phyloP scores from a whole-genome alignment of 2,329 filamentous ascomycete species.

The Boeremia exigua region DNA sequence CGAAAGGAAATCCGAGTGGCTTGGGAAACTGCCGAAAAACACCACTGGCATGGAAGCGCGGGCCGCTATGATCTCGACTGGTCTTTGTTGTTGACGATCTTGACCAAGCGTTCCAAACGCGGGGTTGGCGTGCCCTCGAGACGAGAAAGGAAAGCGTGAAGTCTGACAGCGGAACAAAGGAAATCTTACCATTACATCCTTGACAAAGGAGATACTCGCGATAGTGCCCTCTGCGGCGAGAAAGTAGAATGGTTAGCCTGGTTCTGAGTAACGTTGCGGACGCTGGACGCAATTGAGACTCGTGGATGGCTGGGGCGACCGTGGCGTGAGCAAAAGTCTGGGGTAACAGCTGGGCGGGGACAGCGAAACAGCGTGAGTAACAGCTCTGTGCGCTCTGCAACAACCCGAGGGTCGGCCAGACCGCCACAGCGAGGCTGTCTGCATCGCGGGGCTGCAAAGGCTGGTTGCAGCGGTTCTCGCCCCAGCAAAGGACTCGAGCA shows the following conservation, averaged over 20 bases:
- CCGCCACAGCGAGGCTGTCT: slow-evolving; percentile 19
- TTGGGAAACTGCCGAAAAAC: slow-evolving; percentile 17
- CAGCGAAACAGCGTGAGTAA: slow-evolving; percentile 24
- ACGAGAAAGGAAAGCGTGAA: slow-evolving; percentile 19
- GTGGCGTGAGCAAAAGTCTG: slow-evolving; percentile 40
- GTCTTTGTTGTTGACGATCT: slow-evolving; percentile 34
- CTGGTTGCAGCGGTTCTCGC: slow-evolving; percentile 26
- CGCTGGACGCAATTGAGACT: slow-evolving; percentile 21
- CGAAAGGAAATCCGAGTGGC: slow-evolving; percentile 37
- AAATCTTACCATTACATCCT: slow-evolving; percentile 75
- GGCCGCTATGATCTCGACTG: slow-evolving; percentile 30
- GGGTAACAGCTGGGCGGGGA: slow-evolving; percentile 30
- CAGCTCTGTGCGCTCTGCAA: slow-evolving; percentile 11
- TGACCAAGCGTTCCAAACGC: slow-evolving; percentile 31
- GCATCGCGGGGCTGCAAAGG: slow-evolving; percentile 25
- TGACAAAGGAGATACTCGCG: slow-evolving; percentile 84
- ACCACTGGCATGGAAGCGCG: slow-evolving; percentile 28
- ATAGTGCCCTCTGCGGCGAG: slow-evolving; percentile 73
- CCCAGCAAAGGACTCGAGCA: slow-evolving; percentile 23
- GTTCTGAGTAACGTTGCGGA: slow-evolving; percentile 25
- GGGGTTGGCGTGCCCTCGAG: slow-evolving; percentile 37
- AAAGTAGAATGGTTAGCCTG: slow-evolving; percentile 35
- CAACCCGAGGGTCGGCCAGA: slow-evolving; percentile 28
- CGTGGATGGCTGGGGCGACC: slow-evolving; percentile 27
- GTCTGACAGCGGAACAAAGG: slow-evolving; percentile 23